phyloP scores from a whole-genome alignment of 1,139 yeast genomes.

The Geotrichum reessii region DNA sequence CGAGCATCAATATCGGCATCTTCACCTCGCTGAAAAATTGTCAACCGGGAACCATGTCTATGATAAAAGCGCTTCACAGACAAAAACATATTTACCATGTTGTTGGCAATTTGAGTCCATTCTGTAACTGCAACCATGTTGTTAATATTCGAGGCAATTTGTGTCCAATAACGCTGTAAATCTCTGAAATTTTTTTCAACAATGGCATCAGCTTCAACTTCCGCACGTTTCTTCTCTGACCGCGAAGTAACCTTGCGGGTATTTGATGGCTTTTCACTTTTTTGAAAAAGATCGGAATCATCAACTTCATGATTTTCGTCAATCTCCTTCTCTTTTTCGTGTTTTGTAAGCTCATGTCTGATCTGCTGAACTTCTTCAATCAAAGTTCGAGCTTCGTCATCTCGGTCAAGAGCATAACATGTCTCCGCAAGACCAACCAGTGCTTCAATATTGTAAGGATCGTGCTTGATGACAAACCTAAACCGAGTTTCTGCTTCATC shows the following conservation, averaged over 20 bases:
- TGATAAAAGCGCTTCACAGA: conserved; percentile 75
- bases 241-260: conserved; percentile 28
- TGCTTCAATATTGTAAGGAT: conserved; percentile 64
- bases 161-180: conserved; percentile 45
- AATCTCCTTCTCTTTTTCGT: conserved; percentile 25
- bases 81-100: conserved; percentile 73
- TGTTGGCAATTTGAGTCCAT: conserved; percentile 83
- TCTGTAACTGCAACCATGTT: conserved; percentile 61
- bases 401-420: conserved; percentile 59
- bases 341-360: conserved; percentile 23
- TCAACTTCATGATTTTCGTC: conserved; percentile 21
- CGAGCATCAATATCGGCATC: conserved; percentile 66
- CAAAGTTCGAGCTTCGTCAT: conserved; percentile 53
- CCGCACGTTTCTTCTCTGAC: conserved; percentile 56
- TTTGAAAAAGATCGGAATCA: conserved; percentile 7
- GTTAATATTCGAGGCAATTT: conserved; percentile 30
- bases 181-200: conserved; percentile 63
- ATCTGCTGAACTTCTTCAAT: conserved; percentile 47
- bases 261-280: not conserved
- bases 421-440: conserved; percentile 79
- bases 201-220: conserved; percentile 47
- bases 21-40: conserved; percentile 31
- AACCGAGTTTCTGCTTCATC: conserved; percentile 65
- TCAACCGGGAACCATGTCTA: conserved; percentile 49
- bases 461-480: conserved; percentile 48